phyloP scores from a whole-genome alignment of 208 protist species.

The Acanthamoeba lenticulata region DNA sequence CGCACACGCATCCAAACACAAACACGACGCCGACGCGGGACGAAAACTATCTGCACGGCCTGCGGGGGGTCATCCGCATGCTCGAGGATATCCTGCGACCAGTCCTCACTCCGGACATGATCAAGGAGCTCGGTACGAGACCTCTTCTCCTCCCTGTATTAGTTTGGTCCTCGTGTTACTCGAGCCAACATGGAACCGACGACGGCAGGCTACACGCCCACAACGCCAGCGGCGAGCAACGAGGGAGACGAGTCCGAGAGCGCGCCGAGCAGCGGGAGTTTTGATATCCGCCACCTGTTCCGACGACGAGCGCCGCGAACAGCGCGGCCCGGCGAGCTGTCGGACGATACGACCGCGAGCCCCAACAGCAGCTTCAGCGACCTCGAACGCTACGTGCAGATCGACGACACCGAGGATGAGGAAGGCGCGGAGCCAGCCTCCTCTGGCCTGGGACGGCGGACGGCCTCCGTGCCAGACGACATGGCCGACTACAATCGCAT shows the following conservation, averaged over 20 bases:
- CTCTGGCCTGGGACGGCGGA: background rate
- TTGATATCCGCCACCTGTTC: slow-evolving; percentile 2
- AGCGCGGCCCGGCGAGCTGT: background rate
- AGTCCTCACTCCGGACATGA: background rate
- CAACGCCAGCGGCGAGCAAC: background rate
- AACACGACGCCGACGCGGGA: background rate
- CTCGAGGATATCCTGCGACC: slow-evolving; percentile 4
- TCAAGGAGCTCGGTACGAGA: background rate
- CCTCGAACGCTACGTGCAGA: background rate
- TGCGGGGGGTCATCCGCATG: background rate
- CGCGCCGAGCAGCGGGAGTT: background rate
- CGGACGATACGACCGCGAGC: background rate
- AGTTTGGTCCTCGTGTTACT: background rate
- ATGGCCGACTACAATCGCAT: too few relatives aligned
- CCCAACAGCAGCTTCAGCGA: slow-evolving; percentile 20
- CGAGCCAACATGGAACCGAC: too few relatives aligned
- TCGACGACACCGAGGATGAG: background rate
- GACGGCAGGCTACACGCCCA: background rate
- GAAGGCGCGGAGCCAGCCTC: background rate
- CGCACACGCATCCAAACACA: background rate
- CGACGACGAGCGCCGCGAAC: background rate
- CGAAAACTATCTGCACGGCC: slow-evolving; percentile 1
- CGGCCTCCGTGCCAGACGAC: background rate
- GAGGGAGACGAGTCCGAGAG: background rate
- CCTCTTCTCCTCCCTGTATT: too few relatives aligned